Evolutionary conservation across 1,284 basidiomycete species (phyloP), one percentile per base, ranked within the genome.

Genomic region (Phaffia rhodozyma): DNA sequence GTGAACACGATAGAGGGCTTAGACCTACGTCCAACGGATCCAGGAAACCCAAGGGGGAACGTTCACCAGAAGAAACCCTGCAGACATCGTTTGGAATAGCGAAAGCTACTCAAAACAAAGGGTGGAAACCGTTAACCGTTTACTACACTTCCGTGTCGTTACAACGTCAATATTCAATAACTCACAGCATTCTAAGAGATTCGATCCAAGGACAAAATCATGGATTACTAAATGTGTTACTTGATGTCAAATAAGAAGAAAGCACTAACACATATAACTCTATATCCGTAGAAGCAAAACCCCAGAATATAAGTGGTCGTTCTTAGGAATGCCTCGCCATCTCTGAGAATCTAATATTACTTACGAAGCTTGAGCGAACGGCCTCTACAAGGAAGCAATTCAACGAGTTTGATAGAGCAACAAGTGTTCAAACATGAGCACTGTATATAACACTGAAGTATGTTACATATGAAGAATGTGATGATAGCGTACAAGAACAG

Each of bases 21-120:
- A 58, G 63, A 34, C 38, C 58, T 62, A 43, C 38, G 38, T 72
- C 73, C 75, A 78, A 52, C 75, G 71, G 58, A 78, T 72, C 78
- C 78, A 79, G 0, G 70, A 60, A 3, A 78, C 74, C 67, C 77
- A 79, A 0, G 71, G 70, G 1, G 78, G 78, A 1, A 79, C 74
- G 43, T 75, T 64, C n/a, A 73, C 71, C 9, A 75, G 72, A 61
- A 75, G 67, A 67, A 73, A 75, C 9, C 72, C 72, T 49, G 68
- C 70, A n/a, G 69, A 64, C 54, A 70, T 61, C 52, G 72, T 66
- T 56, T 73, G 70, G 55, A 73, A 70, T 1, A 76, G 73, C 16
- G 69, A 71, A 21, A 71, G 58, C 38, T 43, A 43, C 5, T 43
- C 13, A 43, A 43, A 43, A 16, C 13, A 43, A 5, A 5, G 32